Percentiles rank a stretch among this genome's conserved stretches.
phyloP scores from a whole-genome alignment of 208 protist species.

The Lotmaria passim region DNA sequence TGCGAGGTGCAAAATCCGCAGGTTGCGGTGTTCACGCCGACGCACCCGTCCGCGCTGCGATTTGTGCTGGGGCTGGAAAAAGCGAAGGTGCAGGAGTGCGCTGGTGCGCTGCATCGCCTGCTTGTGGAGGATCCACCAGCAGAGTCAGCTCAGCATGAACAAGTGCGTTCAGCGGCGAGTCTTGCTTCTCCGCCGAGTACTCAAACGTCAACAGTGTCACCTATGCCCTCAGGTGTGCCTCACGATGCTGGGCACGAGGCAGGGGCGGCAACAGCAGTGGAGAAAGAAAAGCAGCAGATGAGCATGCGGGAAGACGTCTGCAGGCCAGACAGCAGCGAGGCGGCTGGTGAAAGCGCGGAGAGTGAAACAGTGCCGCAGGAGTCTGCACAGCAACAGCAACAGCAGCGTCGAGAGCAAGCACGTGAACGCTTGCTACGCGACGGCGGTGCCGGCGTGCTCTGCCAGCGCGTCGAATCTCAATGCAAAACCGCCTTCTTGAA shows the following conservation, averaged over 20 bases:
- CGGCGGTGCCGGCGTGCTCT: slow-evolving; percentile 42
- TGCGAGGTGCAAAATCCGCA: slow-evolving; percentile 55
- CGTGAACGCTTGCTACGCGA: slow-evolving; percentile 60
- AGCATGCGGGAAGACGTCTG: no score
- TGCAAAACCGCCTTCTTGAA: slow-evolving; percentile 56
- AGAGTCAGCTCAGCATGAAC: slow-evolving; percentile 4
- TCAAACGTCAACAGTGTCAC: no score
- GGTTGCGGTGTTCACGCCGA: slow-evolving; percentile 66
- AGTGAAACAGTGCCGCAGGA: not conserved
- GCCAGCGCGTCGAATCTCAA: slow-evolving; percentile 29
- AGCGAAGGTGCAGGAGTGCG: slow-evolving; percentile 43
- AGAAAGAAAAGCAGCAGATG: no score
- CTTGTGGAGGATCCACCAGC: slow-evolving; percentile 24
- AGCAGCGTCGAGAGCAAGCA: slow-evolving; percentile 35
- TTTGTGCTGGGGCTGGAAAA: slow-evolving; percentile 50
- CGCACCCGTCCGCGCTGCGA: slow-evolving; percentile 52
- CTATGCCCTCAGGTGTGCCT: no score
- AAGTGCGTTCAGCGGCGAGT: not conserved
- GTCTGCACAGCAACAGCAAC: not conserved
- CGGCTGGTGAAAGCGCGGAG: no score
- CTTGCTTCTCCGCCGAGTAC: not conserved
- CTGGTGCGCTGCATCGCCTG: slow-evolving; percentile 54
- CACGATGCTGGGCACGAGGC: no score
- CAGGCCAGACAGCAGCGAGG: no score
- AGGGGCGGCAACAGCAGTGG: no score